These are phyloP conservation scores for Fusarium nurragi DNA, from an alignment of 2,329 filamentous ascomycete genomes.

Conservation along the genomic window DNA sequence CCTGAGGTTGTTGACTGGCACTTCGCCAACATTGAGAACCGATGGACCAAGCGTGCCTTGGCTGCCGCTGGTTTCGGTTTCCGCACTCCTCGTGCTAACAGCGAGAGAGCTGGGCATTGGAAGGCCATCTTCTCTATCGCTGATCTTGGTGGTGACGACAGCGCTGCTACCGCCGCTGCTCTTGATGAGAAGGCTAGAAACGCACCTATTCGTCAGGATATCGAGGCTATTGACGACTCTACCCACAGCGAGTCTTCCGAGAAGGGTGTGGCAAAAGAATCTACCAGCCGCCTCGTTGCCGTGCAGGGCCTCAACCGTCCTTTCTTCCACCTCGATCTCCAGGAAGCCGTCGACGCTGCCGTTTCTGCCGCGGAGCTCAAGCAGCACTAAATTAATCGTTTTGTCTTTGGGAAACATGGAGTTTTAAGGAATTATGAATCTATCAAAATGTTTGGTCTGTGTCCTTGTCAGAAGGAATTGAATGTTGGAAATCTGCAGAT, in stretches of 20 bases:
- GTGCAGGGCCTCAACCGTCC: slow-evolving; percentile 60
- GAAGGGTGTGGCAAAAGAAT: slow-evolving; percentile 44
- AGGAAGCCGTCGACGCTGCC: slow-evolving; percentile 59
- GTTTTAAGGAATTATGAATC: neutral
- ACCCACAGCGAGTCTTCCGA: slow-evolving; percentile 40
- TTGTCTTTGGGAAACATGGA: neutral
- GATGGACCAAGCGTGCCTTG: slow-evolving; percentile 66
- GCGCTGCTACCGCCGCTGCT: slow-evolving; percentile 65
- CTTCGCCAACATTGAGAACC: slow-evolving; percentile 62
- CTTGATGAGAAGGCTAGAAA: slow-evolving; percentile 65
- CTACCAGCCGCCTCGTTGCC: slow-evolving; percentile 48
- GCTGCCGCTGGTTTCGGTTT: slow-evolving; percentile 63
- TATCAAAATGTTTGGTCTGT: neutral
- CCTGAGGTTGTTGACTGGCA: slow-evolving; percentile 59
- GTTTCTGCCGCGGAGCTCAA: slow-evolving; percentile 50
- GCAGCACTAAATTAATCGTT: slow-evolving; percentile 31
- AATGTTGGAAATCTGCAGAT: slow-evolving; percentile 4
- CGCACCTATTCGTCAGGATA: slow-evolving; percentile 38
- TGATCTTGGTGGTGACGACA: slow-evolving; percentile 78
- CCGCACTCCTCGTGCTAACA: slow-evolving; percentile 45
- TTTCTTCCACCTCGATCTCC: slow-evolving; percentile 62
- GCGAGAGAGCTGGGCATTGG: slow-evolving; percentile 46
- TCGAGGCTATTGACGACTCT: slow-evolving; percentile 43
- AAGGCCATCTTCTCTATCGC: slow-evolving; percentile 94
- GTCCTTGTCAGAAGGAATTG: neutral